phyloP scores from a whole-genome alignment of 2,329 filamentous ascomycete genomes.

The Ophiostoma ips region DNA sequence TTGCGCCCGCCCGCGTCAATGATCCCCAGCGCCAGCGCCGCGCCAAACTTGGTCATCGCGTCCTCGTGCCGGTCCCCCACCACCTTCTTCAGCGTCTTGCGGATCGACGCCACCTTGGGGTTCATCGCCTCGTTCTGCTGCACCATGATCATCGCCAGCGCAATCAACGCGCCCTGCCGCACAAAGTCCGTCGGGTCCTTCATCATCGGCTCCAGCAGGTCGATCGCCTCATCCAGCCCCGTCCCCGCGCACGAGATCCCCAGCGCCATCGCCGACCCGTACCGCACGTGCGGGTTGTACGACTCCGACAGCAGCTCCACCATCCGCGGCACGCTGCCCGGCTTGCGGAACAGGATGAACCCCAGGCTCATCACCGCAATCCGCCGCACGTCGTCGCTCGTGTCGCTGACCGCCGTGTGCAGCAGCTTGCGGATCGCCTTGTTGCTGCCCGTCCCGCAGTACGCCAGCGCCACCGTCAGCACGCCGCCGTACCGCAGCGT shows the following conservation, averaged over 20 bases:
- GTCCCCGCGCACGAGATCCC: constrained; percentile 97
- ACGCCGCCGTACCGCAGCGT: constrained; percentile 93
- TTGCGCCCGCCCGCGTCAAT: constrained; percentile 97
- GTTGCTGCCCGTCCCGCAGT: constrained; percentile 95
- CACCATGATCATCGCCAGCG: constrained; percentile 96
- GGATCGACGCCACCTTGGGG: constrained; percentile 80
- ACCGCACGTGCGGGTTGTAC: constrained; percentile 96
- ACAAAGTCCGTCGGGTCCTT: constrained; percentile 99
- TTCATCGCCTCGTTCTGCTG: constrained; percentile 99
- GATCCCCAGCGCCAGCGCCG: constrained; percentile 84
- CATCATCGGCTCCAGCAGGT: constrained; percentile 96
- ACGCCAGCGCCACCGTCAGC: constrained; percentile 94
- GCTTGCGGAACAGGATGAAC: constrained; percentile 97
- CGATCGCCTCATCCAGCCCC: constrained; percentile 88
- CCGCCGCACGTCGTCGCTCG: constrained; percentile 91
- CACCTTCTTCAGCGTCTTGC: constrained; percentile 89
- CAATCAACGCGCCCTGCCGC: constrained; percentile 86
- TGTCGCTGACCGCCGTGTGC: constrained; percentile 92
- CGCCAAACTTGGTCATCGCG: constrained; percentile 98
- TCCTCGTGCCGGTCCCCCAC: constrained; percentile 92
- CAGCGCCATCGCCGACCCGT: constrained; percentile 94
- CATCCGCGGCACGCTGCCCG: constrained; percentile 93
- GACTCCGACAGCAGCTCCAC: constrained; percentile 95
- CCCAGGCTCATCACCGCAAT: constrained; percentile 96
- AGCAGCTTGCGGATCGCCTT: constrained; percentile 94